These are phyloP conservation scores for Porogramme epimiltina DNA, from an alignment of 1,284 basidiomycete species.

Conservation along the genomic window DNA sequence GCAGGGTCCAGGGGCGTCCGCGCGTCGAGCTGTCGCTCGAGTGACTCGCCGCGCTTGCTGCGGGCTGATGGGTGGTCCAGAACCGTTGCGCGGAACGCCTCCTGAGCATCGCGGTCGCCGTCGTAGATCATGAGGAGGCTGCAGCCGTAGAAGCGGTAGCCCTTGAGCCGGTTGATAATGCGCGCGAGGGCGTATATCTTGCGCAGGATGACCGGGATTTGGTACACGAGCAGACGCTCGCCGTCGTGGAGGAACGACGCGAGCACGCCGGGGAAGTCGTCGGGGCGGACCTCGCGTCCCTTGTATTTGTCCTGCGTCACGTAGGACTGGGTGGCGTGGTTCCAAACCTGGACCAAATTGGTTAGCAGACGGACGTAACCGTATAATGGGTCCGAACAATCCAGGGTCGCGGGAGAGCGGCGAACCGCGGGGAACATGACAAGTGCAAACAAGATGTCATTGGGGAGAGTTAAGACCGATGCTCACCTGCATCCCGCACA, in stretches of 20 bases:
- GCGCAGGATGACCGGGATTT: constrained; percentile 89
- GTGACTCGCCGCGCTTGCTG: constrained; percentile 76
- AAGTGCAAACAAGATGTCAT: constrained; percentile 16
- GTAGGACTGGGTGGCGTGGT: constrained; percentile 80
- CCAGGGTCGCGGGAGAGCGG: background rate
- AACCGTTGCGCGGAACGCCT: constrained; percentile 61
- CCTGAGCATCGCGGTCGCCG: constrained; percentile 87
- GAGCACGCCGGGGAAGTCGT: constrained; percentile 85
- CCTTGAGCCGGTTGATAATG: constrained; percentile 85
- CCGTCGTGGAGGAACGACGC: constrained; percentile 88
- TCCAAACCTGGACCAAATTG: constrained; percentile 76
- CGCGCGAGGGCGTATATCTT: constrained; percentile 94
- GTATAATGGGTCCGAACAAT: background rate
- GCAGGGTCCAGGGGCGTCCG: constrained; percentile 3
- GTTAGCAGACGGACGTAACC: constrained; percentile 19
- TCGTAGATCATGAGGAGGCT: constrained; percentile 98
- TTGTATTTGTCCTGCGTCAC: constrained; percentile 96
- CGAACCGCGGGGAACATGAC: background rate
- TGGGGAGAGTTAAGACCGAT: constrained; percentile 2
- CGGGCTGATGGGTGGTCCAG: constrained; percentile 70
- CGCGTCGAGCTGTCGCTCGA: constrained; percentile 52
- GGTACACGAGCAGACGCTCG: constrained; percentile 81
- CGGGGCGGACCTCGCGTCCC: constrained; percentile 85
- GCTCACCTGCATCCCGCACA: constrained; percentile 98
- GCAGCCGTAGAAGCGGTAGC: constrained; percentile 98